Percentiles rank a stretch among this genome's conserved stretches.
phyloP scores from a whole-genome alignment of 2,329 filamentous ascomycete genomes.

The Drechslera avenae region DNA sequence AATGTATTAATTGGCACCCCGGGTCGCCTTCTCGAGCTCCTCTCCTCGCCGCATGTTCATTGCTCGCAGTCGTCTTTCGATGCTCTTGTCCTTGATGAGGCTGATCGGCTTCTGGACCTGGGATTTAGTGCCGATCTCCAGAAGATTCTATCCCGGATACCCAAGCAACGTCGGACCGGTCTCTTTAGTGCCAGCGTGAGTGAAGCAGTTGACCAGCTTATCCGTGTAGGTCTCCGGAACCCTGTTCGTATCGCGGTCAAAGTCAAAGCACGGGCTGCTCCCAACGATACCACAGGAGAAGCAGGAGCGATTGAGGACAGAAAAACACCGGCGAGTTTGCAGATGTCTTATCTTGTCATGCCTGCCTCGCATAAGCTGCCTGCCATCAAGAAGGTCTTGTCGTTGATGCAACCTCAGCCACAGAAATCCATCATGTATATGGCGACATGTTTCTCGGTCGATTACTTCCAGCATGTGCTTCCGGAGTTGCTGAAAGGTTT shows the following conservation, averaged over 20 bases:
- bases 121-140: conserved; percentile 93
- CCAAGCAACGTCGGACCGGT: conserved; percentile 91
- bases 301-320: conserved; percentile 76
- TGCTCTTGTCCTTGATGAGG: conserved; percentile 90
- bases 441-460: conserved; percentile 91
- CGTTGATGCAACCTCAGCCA: conserved; percentile 71
- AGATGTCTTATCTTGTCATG: conserved; percentile 82
- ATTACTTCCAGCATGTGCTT: conserved; percentile 87
- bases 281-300: conserved; percentile 48
- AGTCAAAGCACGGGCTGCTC: conserved; percentile 64
- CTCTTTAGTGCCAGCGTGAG: conserved; percentile 96
- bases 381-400: conserved; percentile 71
- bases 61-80: conserved; percentile 90
- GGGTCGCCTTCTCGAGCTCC: conserved; percentile 83
- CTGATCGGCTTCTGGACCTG: conserved; percentile 87
- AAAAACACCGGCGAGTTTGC: conserved; percentile 87
- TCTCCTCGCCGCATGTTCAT: conserved; percentile 85
- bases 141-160: conserved; percentile 79
- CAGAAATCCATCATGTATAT: conserved; percentile 90
- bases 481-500: conserved; percentile 73
- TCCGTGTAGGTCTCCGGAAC: conserved; percentile 88
- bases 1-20: conserved; percentile 92
- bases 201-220: conserved; percentile 90
- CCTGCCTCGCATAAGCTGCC: conserved; percentile 82
- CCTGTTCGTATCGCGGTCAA: conserved; percentile 94